Percentiles rank a stretch among this genome's conserved stretches.
Evolutionary conservation across 208 protist genomes (phyloP).

Genomic region (Trichomonas tenax): DNA sequence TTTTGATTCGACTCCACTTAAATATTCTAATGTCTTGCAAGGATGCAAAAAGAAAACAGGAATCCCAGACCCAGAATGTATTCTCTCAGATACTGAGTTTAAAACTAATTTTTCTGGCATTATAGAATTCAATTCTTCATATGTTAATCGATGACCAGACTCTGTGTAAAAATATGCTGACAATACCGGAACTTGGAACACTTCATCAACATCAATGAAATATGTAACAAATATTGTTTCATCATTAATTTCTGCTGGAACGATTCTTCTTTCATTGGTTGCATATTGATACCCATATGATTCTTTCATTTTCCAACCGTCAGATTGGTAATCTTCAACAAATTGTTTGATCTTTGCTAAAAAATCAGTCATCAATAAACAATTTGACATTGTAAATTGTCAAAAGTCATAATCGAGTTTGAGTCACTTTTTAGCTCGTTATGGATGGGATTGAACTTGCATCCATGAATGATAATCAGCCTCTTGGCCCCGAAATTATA

Average conservation of each 20-base stretch:
- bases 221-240: neutral
- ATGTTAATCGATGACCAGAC: neutral
- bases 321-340: neutral
- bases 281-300: neutral
- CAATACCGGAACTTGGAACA: neutral
- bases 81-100: neutral
- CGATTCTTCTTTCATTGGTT: neutral
- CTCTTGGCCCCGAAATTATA: neutral
- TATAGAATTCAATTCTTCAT: neutral
- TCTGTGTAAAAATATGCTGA: neutral
- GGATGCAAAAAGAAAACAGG: conserved; percentile 19
- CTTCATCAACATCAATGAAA: neutral
- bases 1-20: neutral
- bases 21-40: neutral
- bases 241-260: neutral
- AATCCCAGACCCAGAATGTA: neutral
- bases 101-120: neutral
- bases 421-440: neutral
- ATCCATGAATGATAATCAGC: neutral
- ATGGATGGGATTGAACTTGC: neutral
- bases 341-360: neutral
- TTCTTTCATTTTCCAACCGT: conserved; percentile 1
- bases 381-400: neutral
- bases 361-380: neutral
- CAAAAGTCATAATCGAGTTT: too few relatives aligned